A percentile compares a stretch with the other conserved stretches of the same genome.
phyloP scores from a whole-genome alignment of 2,329 filamentous ascomycete genomes.

The Epichloe baconii region DNA sequence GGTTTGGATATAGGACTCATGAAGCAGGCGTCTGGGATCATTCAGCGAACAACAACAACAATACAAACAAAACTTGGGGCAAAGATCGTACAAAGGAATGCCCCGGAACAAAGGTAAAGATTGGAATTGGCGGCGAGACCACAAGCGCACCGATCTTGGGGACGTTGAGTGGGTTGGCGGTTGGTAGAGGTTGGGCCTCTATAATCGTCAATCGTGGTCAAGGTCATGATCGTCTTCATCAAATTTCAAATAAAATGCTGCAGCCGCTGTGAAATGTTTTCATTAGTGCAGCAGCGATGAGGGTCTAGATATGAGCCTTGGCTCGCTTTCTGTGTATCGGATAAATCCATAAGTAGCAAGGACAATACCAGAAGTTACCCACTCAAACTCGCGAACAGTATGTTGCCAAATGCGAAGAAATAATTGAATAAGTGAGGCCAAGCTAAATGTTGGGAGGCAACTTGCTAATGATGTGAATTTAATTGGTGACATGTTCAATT shows the following conservation, averaged over 20 bases:
- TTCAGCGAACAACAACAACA: slow-evolving; percentile 21
- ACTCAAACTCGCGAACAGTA: slow-evolving; percentile 27
- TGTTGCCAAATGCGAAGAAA: background rate
- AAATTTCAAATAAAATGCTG: background rate
- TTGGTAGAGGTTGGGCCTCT: slow-evolving; percentile 49
- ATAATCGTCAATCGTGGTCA: slow-evolving; percentile 48
- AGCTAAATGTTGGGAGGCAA: too few relatives aligned
- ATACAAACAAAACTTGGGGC: slow-evolving; percentile 16
- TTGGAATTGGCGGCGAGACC: slow-evolving; percentile 48
- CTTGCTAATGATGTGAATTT: background rate
- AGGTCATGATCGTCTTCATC: slow-evolving; percentile 18
- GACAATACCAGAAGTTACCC: slow-evolving; percentile 56
- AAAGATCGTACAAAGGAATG: slow-evolving; percentile 39
- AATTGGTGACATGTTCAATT: too few relatives aligned
- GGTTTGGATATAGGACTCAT: slow-evolving; percentile 34
- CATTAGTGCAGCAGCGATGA: slow-evolving; percentile 8
- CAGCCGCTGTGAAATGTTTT: slow-evolving; percentile 2
- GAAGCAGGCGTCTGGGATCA: slow-evolving; percentile 37
- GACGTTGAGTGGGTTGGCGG: slow-evolving; percentile 93
- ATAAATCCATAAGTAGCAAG: slow-evolving; percentile 28
- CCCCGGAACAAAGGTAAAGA: slow-evolving; percentile 45
- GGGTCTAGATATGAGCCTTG: slow-evolving; percentile 25
- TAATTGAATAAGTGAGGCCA: too few relatives aligned
- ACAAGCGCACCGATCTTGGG: slow-evolving; percentile 50
- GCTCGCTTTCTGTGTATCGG: slow-evolving; percentile 55